Conservation (phyloP, 73 alveolate species). For the Symbiodinium natans region DNA sequence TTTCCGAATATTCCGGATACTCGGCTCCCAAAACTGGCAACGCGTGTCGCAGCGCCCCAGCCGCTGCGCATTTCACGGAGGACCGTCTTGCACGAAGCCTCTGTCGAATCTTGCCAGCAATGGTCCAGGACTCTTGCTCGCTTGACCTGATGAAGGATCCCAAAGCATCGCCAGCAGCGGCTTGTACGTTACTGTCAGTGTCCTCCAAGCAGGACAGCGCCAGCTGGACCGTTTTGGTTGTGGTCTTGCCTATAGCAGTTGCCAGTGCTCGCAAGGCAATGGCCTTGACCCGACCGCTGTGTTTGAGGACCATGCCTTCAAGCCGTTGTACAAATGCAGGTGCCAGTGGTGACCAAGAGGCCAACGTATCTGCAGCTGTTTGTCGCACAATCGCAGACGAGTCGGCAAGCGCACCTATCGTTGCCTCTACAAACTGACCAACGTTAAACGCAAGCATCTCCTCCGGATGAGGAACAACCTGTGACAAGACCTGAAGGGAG, state of each 20-base stretch:
- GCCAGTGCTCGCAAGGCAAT: constrained; percentile 19
- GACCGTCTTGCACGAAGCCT: constrained; percentile 33
- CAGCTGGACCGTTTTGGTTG: not conserved
- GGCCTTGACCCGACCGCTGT: constrained; percentile 64
- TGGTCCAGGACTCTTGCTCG: not conserved
- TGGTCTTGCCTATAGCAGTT: constrained; percentile 5
- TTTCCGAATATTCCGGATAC: constrained; percentile 2
- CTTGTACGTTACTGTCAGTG: constrained; percentile 19
- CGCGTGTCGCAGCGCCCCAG: constrained; percentile 1
- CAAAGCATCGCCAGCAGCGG: constrained; percentile 35
- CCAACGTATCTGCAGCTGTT: constrained; percentile 50
- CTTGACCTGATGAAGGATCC: constrained; percentile 11
- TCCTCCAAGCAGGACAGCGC: constrained; percentile 49
- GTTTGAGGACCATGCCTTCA: constrained; percentile 30
- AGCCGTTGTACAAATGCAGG: not conserved
- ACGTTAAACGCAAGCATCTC: not conserved
- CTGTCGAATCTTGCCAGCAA: constrained; percentile 23
- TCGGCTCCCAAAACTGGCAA: not conserved
- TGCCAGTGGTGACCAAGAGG: constrained; percentile 55
- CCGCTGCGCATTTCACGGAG: constrained; percentile 76
- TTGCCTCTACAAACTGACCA: not conserved
- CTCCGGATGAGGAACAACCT: constrained; percentile 20
- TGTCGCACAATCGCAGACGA: constrained; percentile 21
- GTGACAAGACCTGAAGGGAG: constrained; percentile 35
- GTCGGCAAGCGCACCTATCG: constrained; percentile 8